These are phyloP conservation scores for Pascua guehoae DNA, from an alignment of 1,284 basidiomycete genomes.

Conservation along the genomic window DNA sequence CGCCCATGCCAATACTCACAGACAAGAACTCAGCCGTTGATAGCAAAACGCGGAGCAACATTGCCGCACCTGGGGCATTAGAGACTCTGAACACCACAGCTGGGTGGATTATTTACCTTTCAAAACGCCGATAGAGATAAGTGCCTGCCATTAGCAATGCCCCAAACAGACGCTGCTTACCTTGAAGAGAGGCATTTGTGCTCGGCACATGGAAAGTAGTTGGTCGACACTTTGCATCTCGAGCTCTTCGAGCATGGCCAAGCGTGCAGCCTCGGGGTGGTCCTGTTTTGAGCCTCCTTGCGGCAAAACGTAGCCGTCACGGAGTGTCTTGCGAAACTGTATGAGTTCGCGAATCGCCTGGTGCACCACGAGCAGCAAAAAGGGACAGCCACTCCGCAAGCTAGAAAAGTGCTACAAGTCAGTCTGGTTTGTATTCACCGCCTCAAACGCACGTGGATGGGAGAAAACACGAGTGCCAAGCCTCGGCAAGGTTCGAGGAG, in stretches of 20 bases:
- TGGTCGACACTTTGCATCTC: slow-evolving; percentile 30
- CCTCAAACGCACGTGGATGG: slow-evolving; percentile 28
- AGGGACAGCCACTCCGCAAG: slow-evolving; percentile 23
- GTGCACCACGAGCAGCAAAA: slow-evolving; percentile 32
- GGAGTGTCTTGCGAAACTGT: slow-evolving; percentile 25
- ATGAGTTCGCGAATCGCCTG: slow-evolving; percentile 26
- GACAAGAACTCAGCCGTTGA: slow-evolving; percentile 26
- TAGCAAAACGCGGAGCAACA: slow-evolving; percentile 28
- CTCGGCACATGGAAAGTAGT: slow-evolving; percentile 20
- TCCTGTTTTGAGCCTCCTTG: background rate
- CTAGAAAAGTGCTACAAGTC: slow-evolving; percentile 13
- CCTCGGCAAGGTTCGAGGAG: slow-evolving; percentile 14
- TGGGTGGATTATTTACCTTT: slow-evolving; percentile 13
- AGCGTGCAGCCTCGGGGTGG: slow-evolving; percentile 4
- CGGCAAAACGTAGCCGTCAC: slow-evolving; percentile 4
- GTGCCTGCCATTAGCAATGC: slow-evolving; percentile 8
- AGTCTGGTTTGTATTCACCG: slow-evolving; percentile 3
- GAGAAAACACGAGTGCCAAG: slow-evolving; percentile 32
- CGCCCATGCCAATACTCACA: slow-evolving; percentile 16
- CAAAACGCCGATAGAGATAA: slow-evolving; percentile 29
- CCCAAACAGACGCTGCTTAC: background rate
- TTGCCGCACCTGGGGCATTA: slow-evolving; percentile 7
- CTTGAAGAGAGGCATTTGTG: slow-evolving; percentile 2
- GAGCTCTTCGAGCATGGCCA: slow-evolving; percentile 25
- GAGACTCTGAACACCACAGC: no score